Evolutionary conservation across 2,329 filamentous ascomycete species (phyloP).

Genomic region (Diplocarpon mali): DNA sequence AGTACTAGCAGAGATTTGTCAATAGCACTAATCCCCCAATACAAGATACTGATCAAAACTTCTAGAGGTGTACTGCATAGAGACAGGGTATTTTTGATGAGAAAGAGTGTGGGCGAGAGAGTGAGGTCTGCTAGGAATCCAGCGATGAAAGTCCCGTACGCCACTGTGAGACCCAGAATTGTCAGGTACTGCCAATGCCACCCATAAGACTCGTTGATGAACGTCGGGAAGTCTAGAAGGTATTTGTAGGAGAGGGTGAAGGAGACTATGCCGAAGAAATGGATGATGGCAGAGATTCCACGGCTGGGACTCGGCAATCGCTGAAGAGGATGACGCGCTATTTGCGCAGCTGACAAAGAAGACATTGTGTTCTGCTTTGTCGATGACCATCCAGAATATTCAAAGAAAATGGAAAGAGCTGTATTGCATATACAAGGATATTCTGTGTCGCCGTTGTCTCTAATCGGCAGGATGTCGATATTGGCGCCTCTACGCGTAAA

Average conservation of each 20-base stretch:
- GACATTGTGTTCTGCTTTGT: constrained; percentile 6
- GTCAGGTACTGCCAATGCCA: constrained; percentile 47
- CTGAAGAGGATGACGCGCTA: constrained; percentile 50
- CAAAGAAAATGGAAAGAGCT: background rate
- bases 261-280: constrained; percentile 42
- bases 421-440: background rate
- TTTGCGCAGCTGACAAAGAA: constrained; percentile 20
- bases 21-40: constrained; percentile 56
- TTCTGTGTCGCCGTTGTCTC: background rate
- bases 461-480: background rate
- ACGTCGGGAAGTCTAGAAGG: constrained; percentile 37
- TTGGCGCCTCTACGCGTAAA: background rate
- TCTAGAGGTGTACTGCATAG: constrained; percentile 58
- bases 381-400: no score
- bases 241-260: constrained; percentile 44
- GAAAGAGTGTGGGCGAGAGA: constrained; percentile 45
- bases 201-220: constrained; percentile 49
- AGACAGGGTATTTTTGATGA: constrained; percentile 54
- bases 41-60: constrained; percentile 58
- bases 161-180: constrained; percentile 56
- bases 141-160: constrained; percentile 47
- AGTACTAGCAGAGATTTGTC: constrained; percentile 41
- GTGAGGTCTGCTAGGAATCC: constrained; percentile 57
- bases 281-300: constrained; percentile 49
- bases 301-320: constrained; percentile 54